Conservation (phyloP, 495 filamentous ascomycete species). For the Trichocladium uniseriatum region DNA sequence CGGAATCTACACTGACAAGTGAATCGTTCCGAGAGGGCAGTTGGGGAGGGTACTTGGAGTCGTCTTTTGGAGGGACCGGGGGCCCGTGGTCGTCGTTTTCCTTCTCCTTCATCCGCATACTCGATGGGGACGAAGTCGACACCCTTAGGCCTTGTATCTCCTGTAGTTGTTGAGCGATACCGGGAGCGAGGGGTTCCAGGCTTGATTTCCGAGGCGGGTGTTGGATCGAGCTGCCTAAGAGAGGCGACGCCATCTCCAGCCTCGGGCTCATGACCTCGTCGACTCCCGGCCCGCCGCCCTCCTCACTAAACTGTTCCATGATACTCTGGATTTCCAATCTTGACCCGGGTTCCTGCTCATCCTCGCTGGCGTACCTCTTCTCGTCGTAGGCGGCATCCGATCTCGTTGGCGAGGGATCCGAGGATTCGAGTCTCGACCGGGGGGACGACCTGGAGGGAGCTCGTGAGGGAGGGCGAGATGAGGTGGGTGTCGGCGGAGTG, state of each 20-base stretch:
- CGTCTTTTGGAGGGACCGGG: conserved; percentile 44
- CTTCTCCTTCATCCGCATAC: conserved; percentile 30
- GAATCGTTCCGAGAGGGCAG: conserved; percentile 30
- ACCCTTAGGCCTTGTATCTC: conserved; percentile 38
- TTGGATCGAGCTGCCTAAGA: conserved; percentile 50
- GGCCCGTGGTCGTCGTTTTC: conserved; percentile 38
- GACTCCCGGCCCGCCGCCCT: conserved; percentile 52
- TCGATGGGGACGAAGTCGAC: conserved; percentile 31
- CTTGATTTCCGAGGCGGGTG: conserved; percentile 81
- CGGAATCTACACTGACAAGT: conserved; percentile 25
- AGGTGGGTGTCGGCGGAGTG: conserved; percentile 49
- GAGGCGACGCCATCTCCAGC: conserved; percentile 60
- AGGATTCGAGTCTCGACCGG: conserved; percentile 23
- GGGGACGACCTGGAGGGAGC: conserved; percentile 37
- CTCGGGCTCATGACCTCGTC: conserved; percentile 78
- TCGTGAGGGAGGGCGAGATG: conserved; percentile 41
- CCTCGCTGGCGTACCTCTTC: conserved; percentile 42
- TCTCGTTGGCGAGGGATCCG: conserved; percentile 47
- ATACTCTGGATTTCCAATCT: conserved; percentile 89
- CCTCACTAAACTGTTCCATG: conserved; percentile 77
- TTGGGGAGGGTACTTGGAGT: conserved; percentile 17
- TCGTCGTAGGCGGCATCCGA: conserved; percentile 48
- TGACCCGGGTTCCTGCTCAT: conserved; percentile 56
- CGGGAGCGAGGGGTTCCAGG: conserved; percentile 56
- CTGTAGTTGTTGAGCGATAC: conserved; percentile 35